These are phyloP conservation scores for Vitellaria paradoxa DNA, from an alignment of 179 eudicot species.

Conservation along the genomic window DNA sequence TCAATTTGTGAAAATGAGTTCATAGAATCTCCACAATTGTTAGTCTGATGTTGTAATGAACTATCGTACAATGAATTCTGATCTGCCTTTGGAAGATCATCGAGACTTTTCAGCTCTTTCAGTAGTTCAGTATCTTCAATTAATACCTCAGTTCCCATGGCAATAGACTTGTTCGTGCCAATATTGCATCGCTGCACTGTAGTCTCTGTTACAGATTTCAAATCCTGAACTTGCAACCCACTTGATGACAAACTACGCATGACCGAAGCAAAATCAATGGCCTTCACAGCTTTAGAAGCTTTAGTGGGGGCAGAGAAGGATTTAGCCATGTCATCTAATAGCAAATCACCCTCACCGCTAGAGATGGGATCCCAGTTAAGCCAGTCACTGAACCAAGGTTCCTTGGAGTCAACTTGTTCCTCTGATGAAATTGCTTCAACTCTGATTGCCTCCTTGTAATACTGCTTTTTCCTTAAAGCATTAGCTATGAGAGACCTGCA, in stretches of 20 bases:
- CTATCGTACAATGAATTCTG: conserved; percentile 15
- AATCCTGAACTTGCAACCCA: conserved; percentile 46
- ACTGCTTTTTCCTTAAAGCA: conserved; percentile 73
- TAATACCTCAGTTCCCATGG: conserved; percentile 21
- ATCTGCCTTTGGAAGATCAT: conserved; percentile 14
- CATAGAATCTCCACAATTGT: conserved; percentile 18
- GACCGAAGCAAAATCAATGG: conserved; percentile 46
- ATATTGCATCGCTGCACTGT: conserved; percentile 12
- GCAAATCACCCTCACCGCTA: conserved; percentile 89
- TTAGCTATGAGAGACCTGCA: conserved; percentile 62
- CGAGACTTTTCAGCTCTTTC: conserved; percentile 16
- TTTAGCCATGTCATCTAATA: conserved; percentile 78
- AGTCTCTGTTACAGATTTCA: conserved; percentile 22
- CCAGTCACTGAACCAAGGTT: conserved; percentile 54
- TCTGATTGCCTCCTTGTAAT: conserved; percentile 68
- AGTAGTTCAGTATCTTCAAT: conserved; percentile 20
- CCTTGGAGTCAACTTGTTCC: conserved; percentile 29
- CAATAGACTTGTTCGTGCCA: conserved; percentile 16
- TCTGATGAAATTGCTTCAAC: conserved; percentile 60
- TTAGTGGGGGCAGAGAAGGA: conserved; percentile 51
- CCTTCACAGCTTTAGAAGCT: conserved; percentile 41
- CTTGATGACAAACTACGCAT: conserved; percentile 43
- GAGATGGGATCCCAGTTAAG: conserved; percentile 92
- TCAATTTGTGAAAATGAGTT: conserved; percentile 19
- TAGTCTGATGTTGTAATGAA: conserved; percentile 12